Evolutionary conservation across 2,329 filamentous ascomycete species (phyloP).

Genomic region (Lasiodiplodia gonubiensis): DNA sequence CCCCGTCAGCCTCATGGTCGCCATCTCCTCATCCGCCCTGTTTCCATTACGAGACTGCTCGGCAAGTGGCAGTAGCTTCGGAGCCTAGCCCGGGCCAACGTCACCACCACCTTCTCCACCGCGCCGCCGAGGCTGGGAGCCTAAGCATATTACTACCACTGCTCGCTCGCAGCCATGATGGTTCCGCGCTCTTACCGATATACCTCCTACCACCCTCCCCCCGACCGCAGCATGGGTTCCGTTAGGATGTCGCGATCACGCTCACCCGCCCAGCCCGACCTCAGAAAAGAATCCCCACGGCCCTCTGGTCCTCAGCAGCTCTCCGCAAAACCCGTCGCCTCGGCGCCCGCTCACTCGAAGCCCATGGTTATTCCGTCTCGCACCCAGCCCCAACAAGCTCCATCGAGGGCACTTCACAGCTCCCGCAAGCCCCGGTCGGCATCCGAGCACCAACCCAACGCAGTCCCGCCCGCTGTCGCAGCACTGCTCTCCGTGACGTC

Average conservation of each 20-base stretch:
- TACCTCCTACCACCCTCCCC: constrained; percentile 37
- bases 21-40: not conserved
- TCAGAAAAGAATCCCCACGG: constrained; percentile 28
- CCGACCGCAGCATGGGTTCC: constrained; percentile 25
- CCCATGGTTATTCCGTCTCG: constrained; percentile 51
- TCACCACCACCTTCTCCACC: constrained; percentile 20
- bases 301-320: constrained; percentile 19
- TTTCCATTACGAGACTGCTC: constrained; percentile 29
- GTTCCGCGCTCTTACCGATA: constrained; percentile 55
- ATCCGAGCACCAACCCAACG: constrained; percentile 49
- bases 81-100: constrained; percentile 24
- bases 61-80: constrained; percentile 27
- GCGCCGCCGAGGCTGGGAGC: constrained; percentile 19
- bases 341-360: constrained; percentile 44
- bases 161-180: constrained; percentile 44
- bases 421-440: constrained; percentile 32
- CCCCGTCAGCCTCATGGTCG: constrained; percentile 25
- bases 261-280: not conserved
- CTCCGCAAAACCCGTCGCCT: constrained; percentile 31
- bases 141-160: not conserved
- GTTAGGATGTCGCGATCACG: constrained; percentile 22
- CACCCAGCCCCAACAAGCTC: constrained; percentile 32
- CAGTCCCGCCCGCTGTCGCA: constrained; percentile 61
- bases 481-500: constrained; percentile 64
- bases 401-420: not conserved